Percentiles rank a stretch among this genome's conserved stretches.
These are phyloP conservation scores for Leishmania tropica DNA, from an alignment of 208 protist genomes.

Conservation along the genomic window DNA sequence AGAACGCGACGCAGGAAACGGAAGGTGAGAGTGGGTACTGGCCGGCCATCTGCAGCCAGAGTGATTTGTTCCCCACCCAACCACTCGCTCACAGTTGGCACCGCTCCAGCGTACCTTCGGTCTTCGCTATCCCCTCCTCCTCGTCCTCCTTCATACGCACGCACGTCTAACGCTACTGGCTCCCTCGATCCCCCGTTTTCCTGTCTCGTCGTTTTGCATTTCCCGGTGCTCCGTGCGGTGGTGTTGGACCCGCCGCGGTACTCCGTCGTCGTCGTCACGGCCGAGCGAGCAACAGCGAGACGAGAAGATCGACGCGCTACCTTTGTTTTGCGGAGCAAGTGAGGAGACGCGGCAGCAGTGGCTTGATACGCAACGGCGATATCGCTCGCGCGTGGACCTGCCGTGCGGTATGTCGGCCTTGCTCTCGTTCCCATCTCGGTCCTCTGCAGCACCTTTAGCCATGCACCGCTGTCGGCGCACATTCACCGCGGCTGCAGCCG, in stretches of 20 bases:
- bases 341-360: neutral
- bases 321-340: neutral
- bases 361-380: neutral
- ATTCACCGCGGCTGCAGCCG: slow-evolving; percentile 2
- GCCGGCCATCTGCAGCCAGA: neutral
- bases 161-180: neutral
- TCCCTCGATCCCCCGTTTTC: neutral
- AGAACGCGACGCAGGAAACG: neutral
- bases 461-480: slow-evolving; percentile 9
- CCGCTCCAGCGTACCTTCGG: neutral
- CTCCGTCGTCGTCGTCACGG: neutral
- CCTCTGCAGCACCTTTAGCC: neutral
- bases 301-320: neutral
- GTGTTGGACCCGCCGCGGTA: neutral
- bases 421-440: neutral
- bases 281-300: neutral
- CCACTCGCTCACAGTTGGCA: neutral
- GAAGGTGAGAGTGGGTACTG: neutral
- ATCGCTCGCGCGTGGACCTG: neutral
- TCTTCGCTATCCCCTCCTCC: neutral
- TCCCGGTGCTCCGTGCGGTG: neutral
- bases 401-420: neutral
- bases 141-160: neutral
- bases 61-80: neutral
- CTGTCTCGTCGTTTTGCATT: too few species aligned